These are phyloP conservation scores for Alternaria incomplexa DNA, from an alignment of 2,329 filamentous ascomycete genomes.

Conservation along the genomic window DNA sequence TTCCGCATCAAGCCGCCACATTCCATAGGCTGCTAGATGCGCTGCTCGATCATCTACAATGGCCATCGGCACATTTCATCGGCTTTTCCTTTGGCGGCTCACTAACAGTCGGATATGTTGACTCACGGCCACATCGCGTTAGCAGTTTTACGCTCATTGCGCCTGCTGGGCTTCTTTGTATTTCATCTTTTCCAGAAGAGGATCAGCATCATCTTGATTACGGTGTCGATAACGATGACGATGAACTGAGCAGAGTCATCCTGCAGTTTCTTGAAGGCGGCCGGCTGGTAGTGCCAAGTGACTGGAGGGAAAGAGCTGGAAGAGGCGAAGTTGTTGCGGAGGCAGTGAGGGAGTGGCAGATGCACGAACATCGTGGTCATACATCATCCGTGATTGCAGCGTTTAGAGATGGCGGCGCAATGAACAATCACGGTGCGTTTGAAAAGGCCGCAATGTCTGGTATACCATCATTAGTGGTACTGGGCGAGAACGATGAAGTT, in stretches of 20 bases:
- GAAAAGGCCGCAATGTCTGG: slow-evolving; percentile 27
- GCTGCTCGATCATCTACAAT: slow-evolving; percentile 51
- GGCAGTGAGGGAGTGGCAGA: slow-evolving; percentile 58
- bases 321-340: slow-evolving; percentile 56
- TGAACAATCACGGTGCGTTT: slow-evolving; percentile 49
- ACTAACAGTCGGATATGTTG: slow-evolving; percentile 49
- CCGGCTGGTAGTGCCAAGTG: slow-evolving; percentile 48
- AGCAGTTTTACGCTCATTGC: slow-evolving; percentile 53
- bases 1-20: slow-evolving; percentile 49
- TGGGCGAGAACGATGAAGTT: slow-evolving; percentile 49
- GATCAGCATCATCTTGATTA: slow-evolving; percentile 24
- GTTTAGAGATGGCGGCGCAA: slow-evolving; percentile 54
- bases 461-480: slow-evolving; percentile 37
- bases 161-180: slow-evolving; percentile 54
- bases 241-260: slow-evolving; percentile 44
- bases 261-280: slow-evolving; percentile 54
- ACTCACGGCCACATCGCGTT: slow-evolving; percentile 36
- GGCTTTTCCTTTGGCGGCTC: slow-evolving; percentile 60
- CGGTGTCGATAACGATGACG: slow-evolving; percentile 44
- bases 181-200: slow-evolving; percentile 31
- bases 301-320: slow-evolving; percentile 54
- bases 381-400: slow-evolving; percentile 54
- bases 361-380: slow-evolving; percentile 55
- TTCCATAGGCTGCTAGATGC: slow-evolving; percentile 54
- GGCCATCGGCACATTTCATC: slow-evolving; percentile 54